A percentile compares a stretch with the other conserved stretches of the same genome.
Conservation (phyloP, 2,329 filamentous ascomycete genomes). For the Cytospora paraplurivora region DNA sequence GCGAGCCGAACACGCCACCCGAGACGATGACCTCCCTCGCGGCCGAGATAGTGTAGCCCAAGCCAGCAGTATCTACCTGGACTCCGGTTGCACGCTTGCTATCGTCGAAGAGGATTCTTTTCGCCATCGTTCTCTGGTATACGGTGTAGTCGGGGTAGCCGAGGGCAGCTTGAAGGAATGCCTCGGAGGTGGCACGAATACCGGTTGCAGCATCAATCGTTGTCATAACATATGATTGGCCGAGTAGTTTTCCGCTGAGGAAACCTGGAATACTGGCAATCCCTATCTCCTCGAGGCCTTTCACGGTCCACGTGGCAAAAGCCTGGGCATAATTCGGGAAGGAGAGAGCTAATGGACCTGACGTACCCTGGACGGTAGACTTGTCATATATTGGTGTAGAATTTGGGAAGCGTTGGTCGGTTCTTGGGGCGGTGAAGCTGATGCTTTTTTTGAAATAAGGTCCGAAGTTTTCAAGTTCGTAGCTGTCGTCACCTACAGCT, state of each 20-base stretch:
- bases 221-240: constrained; percentile 13
- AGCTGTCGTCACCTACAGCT: constrained; percentile 19
- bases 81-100: constrained; percentile 15
- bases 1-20: constrained; percentile 45
- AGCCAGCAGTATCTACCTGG: constrained; percentile 6
- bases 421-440: constrained; percentile 7
- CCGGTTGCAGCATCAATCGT: constrained; percentile 12
- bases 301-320: constrained; percentile 13
- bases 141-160: background rate
- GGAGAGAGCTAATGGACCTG: constrained; percentile 11
- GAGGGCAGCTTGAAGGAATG: constrained; percentile 28
- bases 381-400: constrained; percentile 1
- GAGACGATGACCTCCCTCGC: constrained; percentile 46
- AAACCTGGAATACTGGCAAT: constrained; percentile 12
- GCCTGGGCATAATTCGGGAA: constrained; percentile 17
- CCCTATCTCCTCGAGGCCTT: constrained; percentile 7
- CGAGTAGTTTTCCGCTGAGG: constrained; percentile 14
- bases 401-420: background rate
- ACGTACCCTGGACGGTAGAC: constrained; percentile 2
- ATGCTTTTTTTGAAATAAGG: constrained; percentile 16
- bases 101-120: constrained; percentile 8
- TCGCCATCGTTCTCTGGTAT: constrained; percentile 14
- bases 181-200: constrained; percentile 14
- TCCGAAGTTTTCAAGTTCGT: constrained; percentile 11
- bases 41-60: background rate